These are phyloP conservation scores for Bipolaris victoriae DNA, from an alignment of 2,329 filamentous ascomycete genomes.

Conservation along the genomic window DNA sequence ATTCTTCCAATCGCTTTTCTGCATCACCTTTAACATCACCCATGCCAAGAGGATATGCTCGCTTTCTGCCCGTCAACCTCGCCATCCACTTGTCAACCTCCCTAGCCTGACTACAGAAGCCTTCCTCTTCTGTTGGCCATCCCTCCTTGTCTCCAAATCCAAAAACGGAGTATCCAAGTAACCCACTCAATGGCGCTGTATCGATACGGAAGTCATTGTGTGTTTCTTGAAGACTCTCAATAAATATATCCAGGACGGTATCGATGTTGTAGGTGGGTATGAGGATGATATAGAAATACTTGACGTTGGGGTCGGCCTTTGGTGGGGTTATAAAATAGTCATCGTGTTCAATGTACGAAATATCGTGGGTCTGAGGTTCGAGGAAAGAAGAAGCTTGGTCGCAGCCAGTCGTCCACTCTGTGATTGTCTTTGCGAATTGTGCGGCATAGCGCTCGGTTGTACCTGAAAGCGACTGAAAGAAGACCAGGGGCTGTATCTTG, in stretches of 20 bases:
- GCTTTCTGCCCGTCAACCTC: conserved; percentile 83
- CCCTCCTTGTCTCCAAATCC: conserved; percentile 90
- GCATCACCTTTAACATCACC: conserved; percentile 83
- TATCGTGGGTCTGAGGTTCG: conserved; percentile 71
- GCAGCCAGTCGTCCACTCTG: conserved; percentile 47
- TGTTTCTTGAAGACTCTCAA: conserved; percentile 87
- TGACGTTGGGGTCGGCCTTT: conserved; percentile 60
- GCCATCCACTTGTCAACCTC: conserved; percentile 96
- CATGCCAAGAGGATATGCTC: conserved; percentile 87
- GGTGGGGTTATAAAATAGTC: conserved; percentile 86
- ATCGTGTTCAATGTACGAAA: conserved; percentile 88
- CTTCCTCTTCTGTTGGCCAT: conserved; percentile 89
- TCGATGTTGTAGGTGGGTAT: conserved; percentile 96
- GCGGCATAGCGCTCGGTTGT: conserved; percentile 78
- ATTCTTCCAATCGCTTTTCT: conserved; percentile 71
- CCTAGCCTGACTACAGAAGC: conserved; percentile 91
- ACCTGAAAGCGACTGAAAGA: conserved; percentile 88
- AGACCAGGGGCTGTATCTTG: conserved; percentile 75
- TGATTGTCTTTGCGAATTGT: conserved; percentile 64
- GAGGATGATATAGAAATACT: conserved; percentile 82
- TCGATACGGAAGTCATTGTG: conserved; percentile 98
- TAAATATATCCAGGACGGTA: conserved; percentile 83
- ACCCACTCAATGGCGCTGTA: conserved; percentile 75
- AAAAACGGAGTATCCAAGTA: conserved; percentile 91
- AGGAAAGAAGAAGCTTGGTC: conserved; percentile 52